Evolutionary conservation across 169 alveolate species (phyloP).

Genomic region (Plasmodium knowlesi): DNA sequence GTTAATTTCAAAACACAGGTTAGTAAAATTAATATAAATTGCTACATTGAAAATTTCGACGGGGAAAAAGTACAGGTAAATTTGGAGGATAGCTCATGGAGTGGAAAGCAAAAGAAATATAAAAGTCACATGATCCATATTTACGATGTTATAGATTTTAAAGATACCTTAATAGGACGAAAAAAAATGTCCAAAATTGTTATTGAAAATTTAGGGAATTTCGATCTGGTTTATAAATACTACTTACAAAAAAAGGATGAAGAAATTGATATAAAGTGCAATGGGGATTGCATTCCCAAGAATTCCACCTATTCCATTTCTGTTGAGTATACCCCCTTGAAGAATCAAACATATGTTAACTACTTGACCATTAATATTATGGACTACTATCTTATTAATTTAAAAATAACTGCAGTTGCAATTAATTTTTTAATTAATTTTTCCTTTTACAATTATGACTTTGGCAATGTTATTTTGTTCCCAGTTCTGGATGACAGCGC

Average conservation of each 20-base stretch:
- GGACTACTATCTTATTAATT: conserved; percentile 38
- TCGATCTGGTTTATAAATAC: conserved; percentile 61
- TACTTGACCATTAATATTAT: conserved; percentile 38
- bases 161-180: conserved; percentile 56
- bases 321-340: conserved; percentile 36
- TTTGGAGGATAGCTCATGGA: conserved; percentile 9
- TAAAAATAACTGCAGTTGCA: conserved; percentile 54
- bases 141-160: conserved; percentile 25
- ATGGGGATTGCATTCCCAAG: conserved; percentile 6
- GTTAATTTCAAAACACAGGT: conserved; percentile 54
- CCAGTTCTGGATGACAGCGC: conserved; percentile 21
- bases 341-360: conserved; percentile 30
- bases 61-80: conserved; percentile 14
- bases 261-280: conserved; percentile 31
- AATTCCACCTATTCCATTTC: conserved; percentile 7
- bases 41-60: conserved; percentile 40
- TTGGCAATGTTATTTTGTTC: conserved; percentile 66
- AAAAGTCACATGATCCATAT: conserved; percentile 22
- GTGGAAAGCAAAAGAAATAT: conserved; percentile 8
- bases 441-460: conserved; percentile 67
- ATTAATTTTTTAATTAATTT: conserved; percentile 41
- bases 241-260: conserved; percentile 63
- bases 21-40: conserved; percentile 57
- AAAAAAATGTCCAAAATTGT: conserved; percentile 43
- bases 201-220: conserved; percentile 53